These are phyloP conservation scores for Acacia acuminata DNA, from an alignment of 306 rosid species.

Conservation along the genomic window DNA sequence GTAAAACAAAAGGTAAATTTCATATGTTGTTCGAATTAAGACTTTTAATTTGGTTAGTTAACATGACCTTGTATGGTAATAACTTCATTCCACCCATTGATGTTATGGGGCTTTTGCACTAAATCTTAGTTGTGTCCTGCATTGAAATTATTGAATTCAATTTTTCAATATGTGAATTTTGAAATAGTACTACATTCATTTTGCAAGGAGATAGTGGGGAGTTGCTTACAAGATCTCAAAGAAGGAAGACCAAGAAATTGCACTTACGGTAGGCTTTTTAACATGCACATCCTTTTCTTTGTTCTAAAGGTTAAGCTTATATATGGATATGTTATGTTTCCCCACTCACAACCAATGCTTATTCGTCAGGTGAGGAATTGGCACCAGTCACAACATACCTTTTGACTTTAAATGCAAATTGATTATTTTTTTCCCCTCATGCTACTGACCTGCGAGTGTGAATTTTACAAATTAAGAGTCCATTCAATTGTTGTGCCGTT, in stretches of 20 bases:
- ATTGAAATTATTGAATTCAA: constrained; percentile 30
- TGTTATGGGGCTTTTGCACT: constrained; percentile 1
- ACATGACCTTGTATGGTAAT: constrained; percentile 11
- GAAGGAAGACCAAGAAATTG: constrained; percentile 81
- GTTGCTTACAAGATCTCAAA: constrained; percentile 79
- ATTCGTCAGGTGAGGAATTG: neutral
- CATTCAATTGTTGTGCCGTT: neutral
- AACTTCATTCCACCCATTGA: neutral
- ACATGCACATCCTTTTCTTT: constrained; percentile 1
- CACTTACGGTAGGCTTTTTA: constrained; percentile 62
- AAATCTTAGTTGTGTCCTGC: constrained; percentile 3
- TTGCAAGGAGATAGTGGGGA: constrained; percentile 77
- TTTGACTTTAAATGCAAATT: neutral
- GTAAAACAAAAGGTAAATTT: constrained; percentile 9
- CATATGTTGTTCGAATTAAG: neutral
- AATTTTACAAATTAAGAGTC: constrained; percentile 3
- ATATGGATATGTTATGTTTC: neutral
- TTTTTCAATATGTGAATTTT: constrained; percentile 24
- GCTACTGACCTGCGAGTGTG: neutral
- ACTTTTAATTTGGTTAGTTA: constrained; percentile 3
- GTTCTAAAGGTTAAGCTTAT: neutral
- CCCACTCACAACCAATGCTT: constrained; percentile 1
- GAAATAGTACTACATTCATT: constrained; percentile 26
- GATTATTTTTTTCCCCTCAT: too few species aligned
- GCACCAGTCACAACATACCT: neutral